Base-by-base conservation (phyloP, 2,329 filamentous ascomycete genomes). In the Phyllosticta paracitricarpa region DNA sequence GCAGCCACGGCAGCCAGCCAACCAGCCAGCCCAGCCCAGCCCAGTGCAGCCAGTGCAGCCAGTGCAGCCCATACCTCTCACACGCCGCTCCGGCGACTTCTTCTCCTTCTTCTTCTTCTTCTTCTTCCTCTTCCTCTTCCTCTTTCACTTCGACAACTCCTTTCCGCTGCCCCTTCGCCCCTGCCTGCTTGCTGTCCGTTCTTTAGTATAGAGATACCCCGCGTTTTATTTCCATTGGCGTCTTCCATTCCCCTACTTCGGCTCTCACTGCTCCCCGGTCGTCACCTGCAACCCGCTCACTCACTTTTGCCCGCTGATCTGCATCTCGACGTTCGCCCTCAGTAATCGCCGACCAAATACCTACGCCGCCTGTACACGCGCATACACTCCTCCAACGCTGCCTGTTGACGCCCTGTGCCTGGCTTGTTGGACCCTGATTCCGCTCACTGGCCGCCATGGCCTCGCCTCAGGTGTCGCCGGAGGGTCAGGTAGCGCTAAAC, bases 391-490 rank as follows among this genome's bases (percentile, higher is more conserved):
- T 33, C 54, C 3, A 4, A 48, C 54, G 54, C 26, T n/a, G 26
- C 54, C 54, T 55, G 54, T 26, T 25, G 51, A 53, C 57, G 22
- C 4, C 35, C 54, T 14, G 7, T 12, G 9, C 12, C 7, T 7
- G 28, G 28, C 28, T 30, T 4, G 28, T 30, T 30, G 28, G 28
- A 30, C 25, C n/a, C 28, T 52, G 26, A 30, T n/a, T 25, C n/a
- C 35, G 40, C 9, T 33, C 24, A 17, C 25, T 54, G 24, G 58
- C 40, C 58, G 58, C 26, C 19, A 61, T 61, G 59, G 59, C 54
- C 14, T 61, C 59, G 25, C 55, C 59, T n/a, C 54, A 57, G 24
- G 25, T 28, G 22, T 51, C 48, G 9, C 51, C 59, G 2, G 59
- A 57, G 22, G 24, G 54, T 22, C 40, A 48, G 17, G 55, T 54